Percentiles rank a stretch among this genome's conserved stretches.
Conservation (phyloP, 2,329 filamentous ascomycete genomes). For the Teratosphaeria viscida region DNA sequence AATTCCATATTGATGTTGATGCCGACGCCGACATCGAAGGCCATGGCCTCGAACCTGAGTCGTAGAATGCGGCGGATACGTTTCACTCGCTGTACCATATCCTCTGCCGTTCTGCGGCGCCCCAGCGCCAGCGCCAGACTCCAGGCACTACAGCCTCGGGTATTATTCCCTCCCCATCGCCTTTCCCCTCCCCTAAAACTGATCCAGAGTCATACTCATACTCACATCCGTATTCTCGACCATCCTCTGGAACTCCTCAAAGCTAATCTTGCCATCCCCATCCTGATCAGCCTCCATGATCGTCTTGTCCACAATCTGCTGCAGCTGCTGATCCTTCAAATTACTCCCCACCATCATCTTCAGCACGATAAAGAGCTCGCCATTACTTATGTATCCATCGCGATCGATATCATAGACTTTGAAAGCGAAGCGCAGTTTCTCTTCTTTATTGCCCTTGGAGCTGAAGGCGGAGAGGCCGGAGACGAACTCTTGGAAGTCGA, state of each 20-base stretch:
- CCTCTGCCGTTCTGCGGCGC: not conserved
- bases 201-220: conserved; percentile 53
- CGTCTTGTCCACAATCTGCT: conserved; percentile 99
- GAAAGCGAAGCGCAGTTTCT: conserved; percentile 96
- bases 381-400: conserved; percentile 97
- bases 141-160: not conserved
- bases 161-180: not conserved
- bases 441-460: conserved; percentile 97
- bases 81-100: not conserved
- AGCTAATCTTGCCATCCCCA: conserved; percentile 94
- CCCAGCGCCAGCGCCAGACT: not conserved
- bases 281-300: conserved; percentile 99
- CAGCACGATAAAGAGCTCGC: conserved; percentile 95
- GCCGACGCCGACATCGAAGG: not conserved
- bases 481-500: conserved; percentile 98
- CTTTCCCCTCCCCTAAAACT: not conserved
- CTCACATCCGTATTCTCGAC: conserved; percentile 80
- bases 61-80: not conserved
- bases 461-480: conserved; percentile 90
- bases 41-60: not conserved
- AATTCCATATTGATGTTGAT: no score
- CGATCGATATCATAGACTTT: conserved; percentile 99
- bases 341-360: conserved; percentile 99
- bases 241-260: conserved; percentile 98
- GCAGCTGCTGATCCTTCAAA: conserved; percentile 95